Evolutionary conservation across 768 basidiomycete species (phyloP).

Genomic region (Rhodosporidiobolus sp.): DNA sequence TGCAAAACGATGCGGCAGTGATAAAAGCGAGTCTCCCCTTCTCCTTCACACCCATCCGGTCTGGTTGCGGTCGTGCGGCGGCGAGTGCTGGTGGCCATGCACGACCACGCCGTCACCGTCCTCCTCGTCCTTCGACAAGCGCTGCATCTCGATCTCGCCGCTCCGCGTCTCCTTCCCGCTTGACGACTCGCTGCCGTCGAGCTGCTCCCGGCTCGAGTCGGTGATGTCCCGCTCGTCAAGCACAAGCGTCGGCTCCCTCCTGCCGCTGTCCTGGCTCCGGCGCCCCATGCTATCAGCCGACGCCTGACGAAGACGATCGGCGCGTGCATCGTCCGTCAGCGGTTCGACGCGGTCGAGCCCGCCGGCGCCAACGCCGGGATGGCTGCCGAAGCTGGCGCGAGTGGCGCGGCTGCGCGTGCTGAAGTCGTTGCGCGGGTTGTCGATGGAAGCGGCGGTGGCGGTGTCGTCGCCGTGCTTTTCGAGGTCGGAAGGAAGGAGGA

Average conservation of each 20-base stretch:
- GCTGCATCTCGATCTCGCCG: constrained; percentile 1
- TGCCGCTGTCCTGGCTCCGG: not conserved
- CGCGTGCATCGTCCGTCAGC: not conserved
- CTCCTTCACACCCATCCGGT: constrained; percentile 10
- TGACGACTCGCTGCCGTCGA: too few relatives aligned
- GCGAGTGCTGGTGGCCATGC: not conserved
- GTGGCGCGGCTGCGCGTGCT: not conserved
- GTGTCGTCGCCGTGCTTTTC: constrained; percentile 37
- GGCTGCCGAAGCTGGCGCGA: not conserved
- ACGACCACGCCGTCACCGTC: not conserved
- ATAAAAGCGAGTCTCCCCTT: too few relatives aligned
- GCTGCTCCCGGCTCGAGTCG: not conserved
- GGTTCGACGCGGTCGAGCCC: not conserved
- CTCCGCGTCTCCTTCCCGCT: not conserved
- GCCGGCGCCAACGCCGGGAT: not conserved
- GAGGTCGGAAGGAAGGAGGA: constrained; percentile 71
- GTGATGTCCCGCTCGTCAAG: not conserved
- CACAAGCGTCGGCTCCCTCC: not conserved
- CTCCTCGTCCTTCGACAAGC: too few relatives aligned
- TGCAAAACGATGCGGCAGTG: not conserved
- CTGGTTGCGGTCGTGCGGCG: constrained; percentile 9
- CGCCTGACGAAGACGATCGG: not conserved
- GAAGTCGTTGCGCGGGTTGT: not conserved
- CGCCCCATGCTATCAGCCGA: not conserved
- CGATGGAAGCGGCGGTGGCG: constrained; percentile 4